These are phyloP conservation scores for Ganoderma boninense DNA, from an alignment of 1,284 basidiomycete species.

Conservation along the genomic window DNA sequence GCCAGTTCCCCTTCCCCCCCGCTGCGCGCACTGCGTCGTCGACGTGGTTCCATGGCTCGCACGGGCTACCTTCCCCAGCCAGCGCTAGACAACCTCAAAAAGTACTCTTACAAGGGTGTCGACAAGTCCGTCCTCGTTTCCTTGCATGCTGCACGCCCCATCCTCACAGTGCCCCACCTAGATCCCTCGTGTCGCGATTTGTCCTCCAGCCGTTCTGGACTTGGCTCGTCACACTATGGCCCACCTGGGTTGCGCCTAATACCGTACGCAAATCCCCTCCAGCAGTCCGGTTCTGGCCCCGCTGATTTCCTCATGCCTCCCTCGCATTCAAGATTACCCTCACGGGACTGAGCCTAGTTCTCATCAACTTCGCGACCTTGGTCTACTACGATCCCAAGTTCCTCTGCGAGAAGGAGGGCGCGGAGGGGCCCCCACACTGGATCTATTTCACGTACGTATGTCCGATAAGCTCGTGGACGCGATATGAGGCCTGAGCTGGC, in stretches of 20 bases:
- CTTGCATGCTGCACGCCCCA: conserved; percentile 5
- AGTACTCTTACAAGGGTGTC: conserved; percentile 74
- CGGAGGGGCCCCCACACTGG: conserved; percentile 77
- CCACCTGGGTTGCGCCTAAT: conserved; percentile 90
- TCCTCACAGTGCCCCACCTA: conserved; percentile 38
- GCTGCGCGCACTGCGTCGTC: too few species aligned
- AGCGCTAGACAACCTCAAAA: conserved; percentile 70
- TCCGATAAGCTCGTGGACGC: neutral
- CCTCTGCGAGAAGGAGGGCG: conserved; percentile 69
- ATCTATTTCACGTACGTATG: conserved; percentile 82
- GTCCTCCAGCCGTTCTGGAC: conserved; percentile 94
- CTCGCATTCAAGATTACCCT: conserved; percentile 76
- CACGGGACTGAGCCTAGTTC: conserved; percentile 83
- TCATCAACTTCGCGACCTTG: conserved; percentile 87
- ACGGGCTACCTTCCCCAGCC: conserved; percentile 58
- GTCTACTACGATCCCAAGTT: conserved; percentile 85
- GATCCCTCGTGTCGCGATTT: conserved; percentile 81
- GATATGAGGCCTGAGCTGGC: neutral
- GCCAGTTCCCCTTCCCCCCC: too few species aligned
- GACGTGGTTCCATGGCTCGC: neutral
- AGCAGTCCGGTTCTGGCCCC: neutral
- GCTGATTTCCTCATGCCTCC: conserved; percentile 1
- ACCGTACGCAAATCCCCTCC: conserved; percentile 61
- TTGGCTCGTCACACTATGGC: conserved; percentile 93
- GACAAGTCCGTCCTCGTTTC: conserved; percentile 63